These are phyloP conservation scores for Magnolia sinica DNA, from an alignment of 164 flowering plant species.

Conservation along the genomic window DNA sequence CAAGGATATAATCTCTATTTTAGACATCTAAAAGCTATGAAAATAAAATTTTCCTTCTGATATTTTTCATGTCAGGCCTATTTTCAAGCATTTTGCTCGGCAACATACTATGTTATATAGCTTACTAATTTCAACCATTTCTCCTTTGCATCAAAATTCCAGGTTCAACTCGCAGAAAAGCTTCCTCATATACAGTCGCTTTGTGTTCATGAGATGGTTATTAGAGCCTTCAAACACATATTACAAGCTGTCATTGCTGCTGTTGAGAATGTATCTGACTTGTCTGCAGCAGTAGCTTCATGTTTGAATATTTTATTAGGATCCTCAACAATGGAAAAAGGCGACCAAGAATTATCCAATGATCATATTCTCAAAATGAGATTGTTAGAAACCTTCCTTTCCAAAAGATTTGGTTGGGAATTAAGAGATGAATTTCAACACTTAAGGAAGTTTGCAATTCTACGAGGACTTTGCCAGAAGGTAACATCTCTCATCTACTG, in stretches of 20 bases:
- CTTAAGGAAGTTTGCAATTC: conserved; percentile 74
- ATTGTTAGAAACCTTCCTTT: conserved; percentile 58
- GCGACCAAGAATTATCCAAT: conserved; percentile 21
- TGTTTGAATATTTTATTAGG: conserved; percentile 75
- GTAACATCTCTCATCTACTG: conserved; percentile 27
- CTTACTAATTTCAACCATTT: too few relatives aligned
- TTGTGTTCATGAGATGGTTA: conserved; percentile 95
- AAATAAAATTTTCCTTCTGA: not conserved
- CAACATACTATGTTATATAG: not conserved
- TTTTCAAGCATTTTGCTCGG: not conserved
- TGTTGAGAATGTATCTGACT: conserved; percentile 37
- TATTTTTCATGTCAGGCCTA: not conserved
- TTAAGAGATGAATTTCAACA: conserved; percentile 61
- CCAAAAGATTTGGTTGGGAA: conserved; percentile 64
- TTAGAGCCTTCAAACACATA: conserved; percentile 85
- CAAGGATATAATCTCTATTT: not conserved
- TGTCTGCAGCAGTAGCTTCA: conserved; percentile 65
- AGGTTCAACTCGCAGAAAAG: conserved; percentile 88
- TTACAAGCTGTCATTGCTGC: conserved; percentile 66
- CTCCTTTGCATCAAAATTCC: conserved; percentile 17
- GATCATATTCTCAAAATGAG: conserved; percentile 46
- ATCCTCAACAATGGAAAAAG: conserved; percentile 24
- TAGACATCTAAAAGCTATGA: not conserved
- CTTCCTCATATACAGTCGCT: conserved; percentile 93
- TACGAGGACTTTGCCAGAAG: conserved; percentile 89